These are phyloP conservation scores for Xylaria polymorpha DNA, from an alignment of 2,329 filamentous ascomycete species.

Conservation along the genomic window DNA sequence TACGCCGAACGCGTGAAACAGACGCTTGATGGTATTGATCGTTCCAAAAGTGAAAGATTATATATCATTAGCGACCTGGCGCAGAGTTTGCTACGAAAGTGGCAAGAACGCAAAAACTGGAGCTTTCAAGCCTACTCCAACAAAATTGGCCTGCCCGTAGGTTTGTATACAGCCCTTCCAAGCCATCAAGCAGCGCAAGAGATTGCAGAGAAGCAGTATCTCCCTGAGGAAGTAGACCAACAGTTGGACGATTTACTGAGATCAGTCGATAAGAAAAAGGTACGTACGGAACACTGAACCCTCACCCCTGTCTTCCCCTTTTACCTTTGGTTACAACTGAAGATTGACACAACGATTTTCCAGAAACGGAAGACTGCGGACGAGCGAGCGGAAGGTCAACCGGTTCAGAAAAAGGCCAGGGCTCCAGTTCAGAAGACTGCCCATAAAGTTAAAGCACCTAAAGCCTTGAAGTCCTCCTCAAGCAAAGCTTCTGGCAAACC, in stretches of 20 bases:
- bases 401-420: slow-evolving; percentile 56
- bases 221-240: slow-evolving; percentile 81
- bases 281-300: slow-evolving; percentile 48
- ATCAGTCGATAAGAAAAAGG: slow-evolving; percentile 78
- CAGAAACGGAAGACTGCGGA: slow-evolving; percentile 69
- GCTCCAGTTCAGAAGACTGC: slow-evolving; percentile 49
- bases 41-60: slow-evolving; percentile 75
- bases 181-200: slow-evolving; percentile 83
- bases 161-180: slow-evolving; percentile 79
- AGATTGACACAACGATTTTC: slow-evolving; percentile 44
- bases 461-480: slow-evolving; percentile 47
- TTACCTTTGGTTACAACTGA: slow-evolving; percentile 9
- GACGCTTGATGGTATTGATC: slow-evolving; percentile 80
- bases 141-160: slow-evolving; percentile 82
- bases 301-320: not conserved
- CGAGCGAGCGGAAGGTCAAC: slow-evolving; percentile 61
- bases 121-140: slow-evolving; percentile 84
- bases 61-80: slow-evolving; percentile 91
- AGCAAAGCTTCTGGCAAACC: slow-evolving; percentile 44
- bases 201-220: slow-evolving; percentile 86
- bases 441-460: slow-evolving; percentile 52
- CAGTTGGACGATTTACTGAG: slow-evolving; percentile 76
- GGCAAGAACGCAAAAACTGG: slow-evolving; percentile 88
- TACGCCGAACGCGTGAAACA: slow-evolving; percentile 94
- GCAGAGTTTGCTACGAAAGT: slow-evolving; percentile 83